Evolutionary conservation across 768 basidiomycete species (phyloP).

Genomic region (Trametes cinnabarina): DNA sequence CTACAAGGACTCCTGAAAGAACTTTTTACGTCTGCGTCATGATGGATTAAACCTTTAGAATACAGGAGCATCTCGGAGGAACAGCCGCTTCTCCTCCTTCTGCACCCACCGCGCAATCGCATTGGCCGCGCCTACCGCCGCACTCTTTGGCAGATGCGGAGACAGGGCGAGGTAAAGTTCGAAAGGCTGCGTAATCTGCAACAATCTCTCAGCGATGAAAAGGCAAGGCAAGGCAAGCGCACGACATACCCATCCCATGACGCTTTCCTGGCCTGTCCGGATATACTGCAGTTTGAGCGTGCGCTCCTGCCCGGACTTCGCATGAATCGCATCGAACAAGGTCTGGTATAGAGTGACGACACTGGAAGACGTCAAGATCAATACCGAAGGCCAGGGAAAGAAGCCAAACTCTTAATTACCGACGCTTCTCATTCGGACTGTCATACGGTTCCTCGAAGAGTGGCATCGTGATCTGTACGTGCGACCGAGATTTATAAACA

Average conservation of each 20-base stretch:
- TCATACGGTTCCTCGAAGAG: slow-evolving; percentile 86
- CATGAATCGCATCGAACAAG: slow-evolving; percentile 86
- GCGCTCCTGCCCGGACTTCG: slow-evolving; percentile 78
- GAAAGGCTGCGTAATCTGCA: slow-evolving; percentile 88
- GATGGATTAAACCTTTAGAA: slow-evolving; percentile 55
- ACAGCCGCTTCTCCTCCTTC: slow-evolving; percentile 79
- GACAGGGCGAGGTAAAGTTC: slow-evolving; percentile 87
- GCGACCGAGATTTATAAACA: slow-evolving; percentile 84
- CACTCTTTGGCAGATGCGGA: slow-evolving; percentile 83
- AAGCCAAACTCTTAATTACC: slow-evolving; percentile 41
- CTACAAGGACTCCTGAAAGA: too few species aligned
- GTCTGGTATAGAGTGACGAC: slow-evolving; percentile 85
- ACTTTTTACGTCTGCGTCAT: too few species aligned
- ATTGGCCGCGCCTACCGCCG: slow-evolving; percentile 85
- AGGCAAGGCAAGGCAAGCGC: background rate
- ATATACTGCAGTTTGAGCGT: slow-evolving; percentile 86
- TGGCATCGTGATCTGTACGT: slow-evolving; percentile 89
- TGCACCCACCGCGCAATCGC: slow-evolving; percentile 88
- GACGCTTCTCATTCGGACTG: slow-evolving; percentile 51
- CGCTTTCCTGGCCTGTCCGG: slow-evolving; percentile 79
- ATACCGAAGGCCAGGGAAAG: background rate
- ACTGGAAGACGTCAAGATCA: slow-evolving; percentile 38
- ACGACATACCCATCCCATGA: slow-evolving; percentile 90
- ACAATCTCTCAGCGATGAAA: background rate
- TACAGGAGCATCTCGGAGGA: slow-evolving; percentile 86